Conservation (phyloP, 306 rosid genomes). For the Rosa chinensis region DNA sequence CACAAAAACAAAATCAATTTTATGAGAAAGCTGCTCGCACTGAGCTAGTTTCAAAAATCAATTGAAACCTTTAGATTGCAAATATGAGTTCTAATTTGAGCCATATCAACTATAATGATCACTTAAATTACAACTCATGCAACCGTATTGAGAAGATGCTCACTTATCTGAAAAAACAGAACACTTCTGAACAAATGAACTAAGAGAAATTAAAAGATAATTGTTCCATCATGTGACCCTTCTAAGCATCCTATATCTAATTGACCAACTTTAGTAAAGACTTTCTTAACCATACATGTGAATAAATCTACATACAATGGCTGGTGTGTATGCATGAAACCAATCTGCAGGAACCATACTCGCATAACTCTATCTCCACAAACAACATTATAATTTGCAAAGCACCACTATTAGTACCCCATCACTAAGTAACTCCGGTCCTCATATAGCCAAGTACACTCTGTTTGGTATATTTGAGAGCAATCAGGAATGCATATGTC, state of each 20-base stretch:
- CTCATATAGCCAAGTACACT: neutral
- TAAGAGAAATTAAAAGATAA: neutral
- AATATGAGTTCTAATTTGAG: neutral
- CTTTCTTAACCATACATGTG: neutral
- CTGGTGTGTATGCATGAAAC: neutral
- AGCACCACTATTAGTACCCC: neutral
- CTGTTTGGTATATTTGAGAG: neutral
- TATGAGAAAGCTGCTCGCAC: constrained; percentile 24
- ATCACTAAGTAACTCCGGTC: neutral
- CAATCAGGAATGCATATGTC: neutral
- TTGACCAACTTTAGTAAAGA: neutral
- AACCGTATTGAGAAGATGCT: neutral
- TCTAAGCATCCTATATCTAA: neutral
- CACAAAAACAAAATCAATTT: constrained; percentile 33
- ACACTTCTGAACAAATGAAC: neutral
- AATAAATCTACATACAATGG: neutral
- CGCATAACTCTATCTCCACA: neutral
- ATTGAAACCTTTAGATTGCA: neutral
- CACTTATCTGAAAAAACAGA: neutral
- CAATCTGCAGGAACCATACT: neutral
- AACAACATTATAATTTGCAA: neutral
- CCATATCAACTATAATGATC: neutral
- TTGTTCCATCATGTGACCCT: neutral
- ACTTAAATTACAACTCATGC: neutral
- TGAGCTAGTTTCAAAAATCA: constrained; percentile 3